These are phyloP conservation scores for Cokeromyces recurvatus DNA, from an alignment of 371 early-diverging fungal species.

Conservation along the genomic window DNA sequence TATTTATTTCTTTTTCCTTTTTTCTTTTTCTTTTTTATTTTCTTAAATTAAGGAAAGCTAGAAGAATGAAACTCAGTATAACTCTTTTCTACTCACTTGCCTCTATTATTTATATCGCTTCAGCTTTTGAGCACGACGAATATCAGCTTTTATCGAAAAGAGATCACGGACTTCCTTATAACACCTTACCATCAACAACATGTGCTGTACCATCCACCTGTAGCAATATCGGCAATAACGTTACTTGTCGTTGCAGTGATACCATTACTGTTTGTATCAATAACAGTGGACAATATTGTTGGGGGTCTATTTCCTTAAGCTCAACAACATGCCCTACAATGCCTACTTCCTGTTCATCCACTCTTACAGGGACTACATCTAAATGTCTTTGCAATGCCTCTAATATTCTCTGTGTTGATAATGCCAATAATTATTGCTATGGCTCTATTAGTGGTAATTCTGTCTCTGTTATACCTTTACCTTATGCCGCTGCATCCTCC, in stretches of 20 bases:
- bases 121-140: no score
- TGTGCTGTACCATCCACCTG: constrained; percentile 29
- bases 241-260: constrained; percentile 33
- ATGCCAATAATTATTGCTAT: constrained; percentile 39
- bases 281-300: constrained; percentile 27
- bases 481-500: constrained; percentile 12
- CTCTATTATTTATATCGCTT: no score
- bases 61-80: no score
- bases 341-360: constrained; percentile 23
- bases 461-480: constrained; percentile 15
- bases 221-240: constrained; percentile 20
- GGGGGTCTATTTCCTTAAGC: constrained; percentile 34
- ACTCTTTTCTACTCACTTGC: no score
- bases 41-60: no score
- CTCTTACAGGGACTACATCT: constrained; percentile 19
- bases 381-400: constrained; percentile 33
- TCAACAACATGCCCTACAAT: constrained; percentile 26
- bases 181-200: constrained; percentile 23
- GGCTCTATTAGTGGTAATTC: constrained; percentile 7
- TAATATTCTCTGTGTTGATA: constrained; percentile 39
- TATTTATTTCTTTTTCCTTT: no score
- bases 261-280: constrained; percentile 29
- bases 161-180: constrained; percentile 34
- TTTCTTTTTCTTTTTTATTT: no score
- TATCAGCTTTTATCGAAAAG: constrained; percentile 22